These are phyloP conservation scores for Trichosporon faecale DNA, from an alignment of 1,284 basidiomycete genomes.

Conservation along the genomic window DNA sequence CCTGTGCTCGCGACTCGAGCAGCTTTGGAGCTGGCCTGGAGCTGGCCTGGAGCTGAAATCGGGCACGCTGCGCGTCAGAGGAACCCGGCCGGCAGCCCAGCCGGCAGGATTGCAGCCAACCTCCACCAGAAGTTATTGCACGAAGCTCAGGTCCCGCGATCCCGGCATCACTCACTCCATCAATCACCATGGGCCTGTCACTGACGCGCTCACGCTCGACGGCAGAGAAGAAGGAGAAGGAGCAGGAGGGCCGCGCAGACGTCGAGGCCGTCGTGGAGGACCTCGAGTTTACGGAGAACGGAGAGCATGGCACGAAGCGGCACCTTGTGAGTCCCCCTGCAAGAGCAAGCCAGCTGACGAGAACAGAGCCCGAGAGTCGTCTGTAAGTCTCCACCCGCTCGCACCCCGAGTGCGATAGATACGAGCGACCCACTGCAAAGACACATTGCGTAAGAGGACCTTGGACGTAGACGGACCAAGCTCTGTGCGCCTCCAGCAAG, in stretches of 20 bases:
- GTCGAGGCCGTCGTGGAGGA: conserved; percentile 2
- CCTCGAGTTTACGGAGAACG: conserved; percentile 14
- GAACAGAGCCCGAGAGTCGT: neutral
- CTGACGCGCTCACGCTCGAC: neutral
- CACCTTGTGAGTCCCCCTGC: conserved; percentile 15
- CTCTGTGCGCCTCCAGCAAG: too few relatives aligned
- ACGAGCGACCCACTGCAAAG: too few relatives aligned
- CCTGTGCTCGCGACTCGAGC: too few relatives aligned
- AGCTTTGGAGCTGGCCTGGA: too few relatives aligned
- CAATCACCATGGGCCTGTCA: neutral
- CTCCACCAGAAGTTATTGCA: neutral
- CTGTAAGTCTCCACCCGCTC: neutral
- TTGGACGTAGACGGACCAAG: too few relatives aligned
- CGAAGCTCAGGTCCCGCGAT: neutral
- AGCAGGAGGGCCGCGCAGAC: neutral
- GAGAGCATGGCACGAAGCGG: conserved; percentile 16
- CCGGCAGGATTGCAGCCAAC: neutral
- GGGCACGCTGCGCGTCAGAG: too few relatives aligned
- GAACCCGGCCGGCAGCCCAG: neutral
- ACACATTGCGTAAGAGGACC: too few relatives aligned
- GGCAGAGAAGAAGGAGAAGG: neutral
- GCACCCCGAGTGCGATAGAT: too few relatives aligned
- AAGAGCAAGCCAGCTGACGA: neutral
- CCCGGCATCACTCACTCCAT: neutral
- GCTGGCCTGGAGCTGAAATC: too few relatives aligned